These are phyloP conservation scores for Metroxylon sagu DNA, from an alignment of 176 grass and related monocot species.

Conservation along the genomic window DNA sequence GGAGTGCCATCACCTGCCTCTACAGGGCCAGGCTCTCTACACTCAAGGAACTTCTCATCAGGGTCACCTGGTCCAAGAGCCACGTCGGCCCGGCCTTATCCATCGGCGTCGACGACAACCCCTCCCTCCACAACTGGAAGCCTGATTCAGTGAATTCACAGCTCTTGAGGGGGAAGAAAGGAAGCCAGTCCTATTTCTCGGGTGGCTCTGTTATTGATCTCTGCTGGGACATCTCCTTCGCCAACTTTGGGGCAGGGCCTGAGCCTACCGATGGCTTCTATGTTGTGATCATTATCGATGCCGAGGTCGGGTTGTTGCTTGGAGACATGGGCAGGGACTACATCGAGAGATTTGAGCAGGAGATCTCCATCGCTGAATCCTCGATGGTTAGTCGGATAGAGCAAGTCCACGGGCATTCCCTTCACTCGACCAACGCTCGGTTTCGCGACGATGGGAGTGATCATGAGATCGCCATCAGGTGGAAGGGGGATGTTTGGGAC, in stretches of 20 bases:
- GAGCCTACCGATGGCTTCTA: slow-evolving; percentile 71
- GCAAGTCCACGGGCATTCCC: slow-evolving; percentile 39
- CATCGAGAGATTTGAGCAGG: slow-evolving; percentile 39
- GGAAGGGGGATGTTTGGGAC: slow-evolving; percentile 40
- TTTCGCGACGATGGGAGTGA: slow-evolving; percentile 53
- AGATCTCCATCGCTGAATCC: slow-evolving; percentile 40
- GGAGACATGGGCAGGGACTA: slow-evolving; percentile 65
- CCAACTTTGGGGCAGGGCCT: slow-evolving; percentile 30
- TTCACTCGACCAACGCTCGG: slow-evolving; percentile 35
- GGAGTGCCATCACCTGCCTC: neutral
- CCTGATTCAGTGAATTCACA: neutral
- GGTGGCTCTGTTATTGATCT: slow-evolving; percentile 45
- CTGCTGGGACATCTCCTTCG: slow-evolving; percentile 47
- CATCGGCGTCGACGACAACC: neutral
- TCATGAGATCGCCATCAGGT: slow-evolving; percentile 57
- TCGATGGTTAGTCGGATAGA: slow-evolving; percentile 43
- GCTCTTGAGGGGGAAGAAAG: slow-evolving; percentile 50
- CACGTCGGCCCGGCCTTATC: neutral
- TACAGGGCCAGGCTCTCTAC: no score
- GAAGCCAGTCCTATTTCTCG: slow-evolving; percentile 40
- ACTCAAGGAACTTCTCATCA: slow-evolving; percentile 4
- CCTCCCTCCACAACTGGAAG: neutral
- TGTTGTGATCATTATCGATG: slow-evolving; percentile 59
- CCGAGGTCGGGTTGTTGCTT: slow-evolving; percentile 63
- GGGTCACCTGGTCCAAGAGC: slow-evolving; percentile 1